Evolutionary conservation across 2,329 filamentous ascomycete genomes (phyloP).

Genomic region (Aspergillus sp.): DNA sequence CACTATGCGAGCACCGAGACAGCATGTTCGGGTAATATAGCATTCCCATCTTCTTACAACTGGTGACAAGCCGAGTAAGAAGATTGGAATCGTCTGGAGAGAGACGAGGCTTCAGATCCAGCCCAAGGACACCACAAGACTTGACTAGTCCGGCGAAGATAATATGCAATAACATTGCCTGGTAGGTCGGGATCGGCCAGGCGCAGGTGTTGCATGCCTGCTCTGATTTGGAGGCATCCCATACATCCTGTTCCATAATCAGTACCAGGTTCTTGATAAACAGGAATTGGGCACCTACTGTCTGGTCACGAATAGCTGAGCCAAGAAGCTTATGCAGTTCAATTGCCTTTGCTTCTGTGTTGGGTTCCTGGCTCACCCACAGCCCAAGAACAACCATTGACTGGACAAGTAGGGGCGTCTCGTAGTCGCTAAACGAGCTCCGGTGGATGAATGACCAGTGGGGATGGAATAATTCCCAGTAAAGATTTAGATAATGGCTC

Average conservation of each 20-base stretch:
- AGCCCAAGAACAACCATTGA: conserved; percentile 29
- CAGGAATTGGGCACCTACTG: conserved; percentile 11
- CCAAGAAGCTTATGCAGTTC: conserved; percentile 25
- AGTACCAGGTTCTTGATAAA: too few relatives aligned
- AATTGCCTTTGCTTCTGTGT: conserved; percentile 21
- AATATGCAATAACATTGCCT: conserved; percentile 32
- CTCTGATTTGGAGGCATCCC: conserved; percentile 18
- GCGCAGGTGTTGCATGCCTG: background rate
- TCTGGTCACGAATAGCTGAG: conserved; percentile 25
- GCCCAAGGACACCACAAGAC: background rate
- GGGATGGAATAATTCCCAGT: conserved; percentile 28
- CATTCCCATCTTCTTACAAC: conserved; percentile 27
- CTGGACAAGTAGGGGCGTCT: conserved; percentile 28
- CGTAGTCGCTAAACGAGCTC: conserved; percentile 21
- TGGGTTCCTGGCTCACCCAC: conserved; percentile 22
- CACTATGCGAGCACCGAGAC: conserved; percentile 9
- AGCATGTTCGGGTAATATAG: conserved; percentile 32
- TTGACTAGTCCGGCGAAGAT: conserved; percentile 22
- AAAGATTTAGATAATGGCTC: conserved; percentile 21
- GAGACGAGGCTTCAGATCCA: conserved; percentile 17
- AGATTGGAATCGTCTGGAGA: conserved; percentile 10
- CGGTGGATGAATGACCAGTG: conserved; percentile 31
- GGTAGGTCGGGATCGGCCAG: conserved; percentile 34
- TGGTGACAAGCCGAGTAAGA: conserved; percentile 24
- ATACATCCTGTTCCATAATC: conserved; percentile 18